These are phyloP conservation scores for Gamarada debralockiae DNA, from an alignment of 495 filamentous ascomycete genomes.

Conservation along the genomic window DNA sequence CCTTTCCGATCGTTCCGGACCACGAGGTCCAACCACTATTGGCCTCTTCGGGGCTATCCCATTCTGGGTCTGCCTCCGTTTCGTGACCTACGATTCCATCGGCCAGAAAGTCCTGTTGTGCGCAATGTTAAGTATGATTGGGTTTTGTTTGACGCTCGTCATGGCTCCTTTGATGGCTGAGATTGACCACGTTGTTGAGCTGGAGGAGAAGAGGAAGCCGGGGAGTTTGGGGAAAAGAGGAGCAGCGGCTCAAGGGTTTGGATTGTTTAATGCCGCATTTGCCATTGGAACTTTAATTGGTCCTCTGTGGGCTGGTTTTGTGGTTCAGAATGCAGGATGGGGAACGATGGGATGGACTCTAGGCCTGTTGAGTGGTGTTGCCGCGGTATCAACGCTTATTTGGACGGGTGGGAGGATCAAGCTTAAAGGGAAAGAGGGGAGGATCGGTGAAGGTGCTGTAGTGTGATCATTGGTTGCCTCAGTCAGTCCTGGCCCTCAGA, in stretches of 20 bases:
- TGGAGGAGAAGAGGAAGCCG: conserved; percentile 48
- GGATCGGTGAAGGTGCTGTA: not conserved
- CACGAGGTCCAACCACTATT: conserved; percentile 52
- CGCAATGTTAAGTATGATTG: conserved; percentile 57
- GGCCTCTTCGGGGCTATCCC: conserved; percentile 61
- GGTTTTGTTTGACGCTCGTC: conserved; percentile 50
- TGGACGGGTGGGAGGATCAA: conserved; percentile 23
- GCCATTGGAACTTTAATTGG: conserved; percentile 59
- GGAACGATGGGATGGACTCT: conserved; percentile 54
- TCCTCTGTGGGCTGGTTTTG: conserved; percentile 57
- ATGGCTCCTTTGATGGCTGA: conserved; percentile 69
- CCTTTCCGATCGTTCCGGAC: conserved; percentile 53
- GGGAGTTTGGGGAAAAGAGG: conserved; percentile 53
- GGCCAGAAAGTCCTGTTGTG: conserved; percentile 65
- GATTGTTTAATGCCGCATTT: conserved; percentile 55
- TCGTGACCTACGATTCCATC: conserved; percentile 56
- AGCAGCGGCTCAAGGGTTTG: conserved; percentile 55
- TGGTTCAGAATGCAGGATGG: conserved; percentile 58
- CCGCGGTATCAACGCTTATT: conserved; percentile 7
- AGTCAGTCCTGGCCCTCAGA: no score
- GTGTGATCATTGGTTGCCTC: not conserved
- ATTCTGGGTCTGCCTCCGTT: conserved; percentile 58
- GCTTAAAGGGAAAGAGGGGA: conserved; percentile 11
- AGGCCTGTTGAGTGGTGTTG: conserved; percentile 34
- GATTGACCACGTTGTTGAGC: conserved; percentile 51